Evolutionary conservation across 371 early-diverging fungal genomes (phyloP).

Genomic region (Blakeslea trispora): DNA sequence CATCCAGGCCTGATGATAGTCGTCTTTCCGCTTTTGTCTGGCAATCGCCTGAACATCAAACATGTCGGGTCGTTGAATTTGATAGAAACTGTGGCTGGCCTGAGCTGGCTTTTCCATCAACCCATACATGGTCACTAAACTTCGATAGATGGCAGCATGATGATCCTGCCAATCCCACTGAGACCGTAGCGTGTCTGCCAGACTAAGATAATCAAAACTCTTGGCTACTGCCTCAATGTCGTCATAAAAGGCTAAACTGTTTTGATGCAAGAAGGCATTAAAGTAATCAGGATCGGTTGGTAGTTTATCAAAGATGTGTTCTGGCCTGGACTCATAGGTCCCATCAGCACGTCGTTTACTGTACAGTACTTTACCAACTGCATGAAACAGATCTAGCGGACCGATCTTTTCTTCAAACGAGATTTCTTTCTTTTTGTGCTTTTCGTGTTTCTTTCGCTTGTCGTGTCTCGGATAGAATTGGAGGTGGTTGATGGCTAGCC

Average conservation of each 20-base stretch:
- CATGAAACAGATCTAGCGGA: constrained; percentile 38
- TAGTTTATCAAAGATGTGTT: constrained; percentile 28
- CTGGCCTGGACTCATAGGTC: constrained; percentile 32
- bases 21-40: neutral
- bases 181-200: constrained; percentile 31
- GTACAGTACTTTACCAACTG: constrained; percentile 45
- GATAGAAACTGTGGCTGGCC: neutral
- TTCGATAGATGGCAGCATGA: constrained; percentile 4
- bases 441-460: neutral
- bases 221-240: constrained; percentile 20
- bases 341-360: constrained; percentile 32
- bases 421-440: constrained; percentile 11
- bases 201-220: constrained; percentile 20
- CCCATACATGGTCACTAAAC: constrained; percentile 27
- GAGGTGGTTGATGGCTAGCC: constrained; percentile 40
- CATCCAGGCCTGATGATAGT: neutral
- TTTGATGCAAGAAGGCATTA: constrained; percentile 30
- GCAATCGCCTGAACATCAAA: constrained; percentile 1
- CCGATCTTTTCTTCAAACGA: constrained; percentile 15
- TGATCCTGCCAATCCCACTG: constrained; percentile 23
- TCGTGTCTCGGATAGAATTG: constrained; percentile 30
- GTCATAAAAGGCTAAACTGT: constrained; percentile 21
- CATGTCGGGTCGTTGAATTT: neutral
- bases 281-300: constrained; percentile 27
- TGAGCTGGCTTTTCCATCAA: constrained; percentile 20